Conservation (phyloP, 768 basidiomycete genomes). For the Calocybe indica region DNA sequence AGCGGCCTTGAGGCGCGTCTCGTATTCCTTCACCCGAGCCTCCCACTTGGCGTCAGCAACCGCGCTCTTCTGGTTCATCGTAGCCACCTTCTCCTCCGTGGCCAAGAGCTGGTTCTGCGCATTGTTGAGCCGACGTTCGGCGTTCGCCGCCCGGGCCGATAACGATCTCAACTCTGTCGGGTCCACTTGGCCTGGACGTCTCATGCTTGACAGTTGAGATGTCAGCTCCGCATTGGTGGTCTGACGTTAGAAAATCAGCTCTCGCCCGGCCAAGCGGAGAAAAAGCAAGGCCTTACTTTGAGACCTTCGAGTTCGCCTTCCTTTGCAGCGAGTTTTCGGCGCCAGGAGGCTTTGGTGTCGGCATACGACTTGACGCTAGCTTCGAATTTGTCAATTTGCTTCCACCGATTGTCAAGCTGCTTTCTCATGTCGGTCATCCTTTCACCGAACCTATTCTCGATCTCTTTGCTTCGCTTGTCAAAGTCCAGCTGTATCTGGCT, state of each 20-base stretch:
- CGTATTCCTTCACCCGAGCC: conserved; percentile 90
- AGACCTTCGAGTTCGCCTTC: conserved; percentile 87
- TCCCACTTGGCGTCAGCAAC: conserved; percentile 89
- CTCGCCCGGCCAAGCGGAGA: not conserved
- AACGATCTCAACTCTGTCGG: conserved; percentile 68
- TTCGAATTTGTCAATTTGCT: conserved; percentile 92
- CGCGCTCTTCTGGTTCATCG: conserved; percentile 64
- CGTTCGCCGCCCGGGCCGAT: conserved; percentile 68
- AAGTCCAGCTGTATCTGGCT: conserved; percentile 83
- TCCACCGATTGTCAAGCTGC: conserved; percentile 85
- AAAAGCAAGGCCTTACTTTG: conserved; percentile 46
- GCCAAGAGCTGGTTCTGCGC: conserved; percentile 78
- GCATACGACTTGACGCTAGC: conserved; percentile 74
- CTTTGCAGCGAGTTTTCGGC: conserved; percentile 72
- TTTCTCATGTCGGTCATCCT: conserved; percentile 75
- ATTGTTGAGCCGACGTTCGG: conserved; percentile 83
- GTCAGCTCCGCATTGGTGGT: conserved; percentile 69
- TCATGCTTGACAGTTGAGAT: conserved; percentile 57
- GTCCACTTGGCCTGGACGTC: conserved; percentile 50
- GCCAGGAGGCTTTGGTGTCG: conserved; percentile 79
- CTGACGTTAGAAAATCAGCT: conserved; percentile 28
- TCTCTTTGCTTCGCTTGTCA: conserved; percentile 78
- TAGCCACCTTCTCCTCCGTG: conserved; percentile 80
- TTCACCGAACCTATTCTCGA: conserved; percentile 67
- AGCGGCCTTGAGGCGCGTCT: conserved; percentile 69